A percentile compares a stretch with the other conserved stretches of the same genome.
These are phyloP conservation scores for Russula lepida DNA, from an alignment of 768 basidiomycete genomes.

Conservation along the genomic window DNA sequence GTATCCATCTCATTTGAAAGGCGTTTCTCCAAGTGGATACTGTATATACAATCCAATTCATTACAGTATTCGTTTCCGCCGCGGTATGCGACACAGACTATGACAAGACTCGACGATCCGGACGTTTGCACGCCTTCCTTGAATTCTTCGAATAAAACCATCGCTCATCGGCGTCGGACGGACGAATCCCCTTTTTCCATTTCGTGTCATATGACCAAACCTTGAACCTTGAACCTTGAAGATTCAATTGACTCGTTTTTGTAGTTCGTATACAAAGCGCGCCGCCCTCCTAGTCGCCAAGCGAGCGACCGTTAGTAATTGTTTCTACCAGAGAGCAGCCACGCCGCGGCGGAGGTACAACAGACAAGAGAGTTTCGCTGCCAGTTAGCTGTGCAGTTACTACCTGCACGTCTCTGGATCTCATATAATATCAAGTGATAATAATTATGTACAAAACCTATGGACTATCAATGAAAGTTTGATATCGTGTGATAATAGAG, in stretches of 20 bases:
- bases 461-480: too few relatives aligned
- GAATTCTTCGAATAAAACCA: too few relatives aligned
- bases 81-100: too few relatives aligned
- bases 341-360: neutral
- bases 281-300: too few relatives aligned
- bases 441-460: neutral
- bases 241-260: neutral
- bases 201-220: neutral
- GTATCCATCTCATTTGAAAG: too few relatives aligned
- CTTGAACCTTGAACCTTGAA: neutral
- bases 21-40: too few relatives aligned
- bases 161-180: neutral
- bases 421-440: neutral
- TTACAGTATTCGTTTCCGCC: too few relatives aligned
- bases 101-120: too few relatives aligned
- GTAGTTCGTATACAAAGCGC: neutral
- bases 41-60: too few relatives aligned
- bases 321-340: neutral
- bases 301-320: neutral
- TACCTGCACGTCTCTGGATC: neutral
- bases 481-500: too few relatives aligned
- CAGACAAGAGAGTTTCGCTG: neutral
- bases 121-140: too few relatives aligned
- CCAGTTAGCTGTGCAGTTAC: neutral
- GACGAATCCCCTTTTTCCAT: neutral